Evolutionary conservation across 2,329 filamentous ascomycete genomes (phyloP).

Genomic region (Bipolaris zeicola): DNA sequence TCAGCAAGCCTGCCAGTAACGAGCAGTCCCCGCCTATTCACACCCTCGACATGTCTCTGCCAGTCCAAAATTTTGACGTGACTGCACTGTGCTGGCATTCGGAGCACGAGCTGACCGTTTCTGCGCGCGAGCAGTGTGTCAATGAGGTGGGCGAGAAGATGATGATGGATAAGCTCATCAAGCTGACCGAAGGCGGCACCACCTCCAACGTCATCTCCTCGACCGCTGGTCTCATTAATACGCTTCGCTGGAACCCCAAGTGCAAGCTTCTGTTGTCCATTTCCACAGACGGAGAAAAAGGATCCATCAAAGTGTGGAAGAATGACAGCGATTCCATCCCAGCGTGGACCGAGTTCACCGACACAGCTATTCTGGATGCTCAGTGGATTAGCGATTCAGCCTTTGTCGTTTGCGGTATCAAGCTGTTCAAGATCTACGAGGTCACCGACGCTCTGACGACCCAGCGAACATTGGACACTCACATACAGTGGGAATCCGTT

Average conservation of each 20-base stretch:
- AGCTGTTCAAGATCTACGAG: conserved; percentile 48
- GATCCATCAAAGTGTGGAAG: conserved; percentile 49
- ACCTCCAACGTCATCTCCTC: conserved; percentile 45
- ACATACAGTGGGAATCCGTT: conserved; percentile 45
- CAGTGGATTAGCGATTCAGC: conserved; percentile 52
- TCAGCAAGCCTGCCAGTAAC: conserved; percentile 24
- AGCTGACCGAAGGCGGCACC: conserved; percentile 37
- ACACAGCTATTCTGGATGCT: conserved; percentile 51
- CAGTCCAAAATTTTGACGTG: conserved; percentile 40
- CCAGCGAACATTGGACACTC: conserved; percentile 41
- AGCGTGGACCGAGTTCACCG: conserved; percentile 50
- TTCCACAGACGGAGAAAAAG: conserved; percentile 48
- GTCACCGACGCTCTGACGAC: conserved; percentile 36
- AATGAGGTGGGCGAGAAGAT: conserved; percentile 48
- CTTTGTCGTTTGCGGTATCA: conserved; percentile 53
- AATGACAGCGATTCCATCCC: conserved; percentile 45
- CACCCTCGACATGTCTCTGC: conserved; percentile 35
- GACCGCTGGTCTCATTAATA: conserved; percentile 46
- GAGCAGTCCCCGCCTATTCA: conserved; percentile 15
- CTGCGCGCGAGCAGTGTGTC: conserved; percentile 41
- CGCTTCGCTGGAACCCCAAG: conserved; percentile 44
- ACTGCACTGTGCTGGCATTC: conserved; percentile 48
- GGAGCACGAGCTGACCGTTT: conserved; percentile 41
- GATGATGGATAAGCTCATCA: conserved; percentile 47
- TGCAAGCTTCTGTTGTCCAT: conserved; percentile 45